Base-by-base conservation (phyloP, 176 grass and related monocot species). In the Areca catechu region DNA sequence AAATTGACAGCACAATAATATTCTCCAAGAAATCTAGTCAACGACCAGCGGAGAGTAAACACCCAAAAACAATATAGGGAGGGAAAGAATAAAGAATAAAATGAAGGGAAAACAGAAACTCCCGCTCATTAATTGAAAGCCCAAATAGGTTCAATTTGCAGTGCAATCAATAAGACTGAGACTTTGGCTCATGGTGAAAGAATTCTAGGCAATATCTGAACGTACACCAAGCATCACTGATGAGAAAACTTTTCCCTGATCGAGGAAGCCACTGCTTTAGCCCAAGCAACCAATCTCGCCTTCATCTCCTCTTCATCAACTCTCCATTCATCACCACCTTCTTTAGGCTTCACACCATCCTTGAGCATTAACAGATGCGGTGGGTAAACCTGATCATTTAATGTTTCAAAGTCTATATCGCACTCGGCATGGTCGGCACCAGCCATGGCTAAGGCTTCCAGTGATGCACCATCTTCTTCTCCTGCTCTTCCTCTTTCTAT, bases 401-500 rank as follows among this genome's bases (percentile, higher is more conserved):
- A 18, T 62, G 60, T 56, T 20, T 76, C 64, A 10, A 68, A 60
- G 19, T 27, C 27, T 47, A 57, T 19, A 48, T 0, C 3, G 9
- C 10, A 76, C 24, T 76, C 67, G 28, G 54, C 19, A 25, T 62
- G 50, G 67, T 77, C 57, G 34, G 56, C 65, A 62, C 74, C 74
- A 2, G 47, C 23, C 74, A 77, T 77, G 48, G 74, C 74, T 63
- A 77, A 69, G 48, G 74, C 74, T 28, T 76, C 74, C 51, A 69
- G 53, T n/a, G 74, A 77, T 28, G 25, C 57, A 34, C 25, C 15
- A 30, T 60, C 12, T 25, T 63, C 24, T 18, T 1, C 19, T 27
- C 16, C 15, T 21, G 22, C 51, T 53, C 16, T 58, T 7, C 48
- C 48, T 65, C 25, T 48, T 64, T 22, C 49, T 63, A 19, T 74